phyloP scores from a whole-genome alignment of 73 alveolate species.

The Paramecium octaurelia region DNA sequence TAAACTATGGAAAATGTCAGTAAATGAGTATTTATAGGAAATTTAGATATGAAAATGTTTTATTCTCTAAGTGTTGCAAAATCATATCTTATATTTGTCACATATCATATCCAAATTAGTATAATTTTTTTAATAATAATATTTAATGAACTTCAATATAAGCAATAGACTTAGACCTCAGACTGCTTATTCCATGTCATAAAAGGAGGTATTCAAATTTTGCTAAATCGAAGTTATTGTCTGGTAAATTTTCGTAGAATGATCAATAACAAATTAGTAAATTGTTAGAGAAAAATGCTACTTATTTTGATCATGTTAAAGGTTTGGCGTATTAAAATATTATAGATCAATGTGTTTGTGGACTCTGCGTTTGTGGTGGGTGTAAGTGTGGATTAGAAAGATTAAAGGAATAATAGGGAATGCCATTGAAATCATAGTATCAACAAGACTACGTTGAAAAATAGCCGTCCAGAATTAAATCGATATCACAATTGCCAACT shows the following conservation, averaged over 20 bases:
- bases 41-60: not conserved
- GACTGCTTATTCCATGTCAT: not conserved
- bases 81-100: not conserved
- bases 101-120: not conserved
- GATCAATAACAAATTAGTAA: not conserved
- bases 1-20: not conserved
- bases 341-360: conserved; percentile 34
- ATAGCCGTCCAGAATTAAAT: not conserved
- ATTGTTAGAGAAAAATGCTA: not conserved
- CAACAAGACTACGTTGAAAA: not conserved
- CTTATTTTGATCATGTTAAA: not conserved
- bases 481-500: not conserved
- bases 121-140: not conserved
- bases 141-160: not conserved
- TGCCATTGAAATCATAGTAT: not conserved
- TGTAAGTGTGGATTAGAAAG: not conserved
- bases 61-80: not conserved
- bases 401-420: conserved; percentile 39
- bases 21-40: not conserved
- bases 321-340: not conserved
- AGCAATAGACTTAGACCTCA: conserved; percentile 12
- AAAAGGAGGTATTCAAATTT: not conserved
- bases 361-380: not conserved
- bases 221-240: not conserved
- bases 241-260: conserved; percentile 5